A percentile compares a stretch with the other conserved stretches of the same genome.
Conservation (phyloP, 1,284 basidiomycete species). For the Pseudozyma pruni region DNA sequence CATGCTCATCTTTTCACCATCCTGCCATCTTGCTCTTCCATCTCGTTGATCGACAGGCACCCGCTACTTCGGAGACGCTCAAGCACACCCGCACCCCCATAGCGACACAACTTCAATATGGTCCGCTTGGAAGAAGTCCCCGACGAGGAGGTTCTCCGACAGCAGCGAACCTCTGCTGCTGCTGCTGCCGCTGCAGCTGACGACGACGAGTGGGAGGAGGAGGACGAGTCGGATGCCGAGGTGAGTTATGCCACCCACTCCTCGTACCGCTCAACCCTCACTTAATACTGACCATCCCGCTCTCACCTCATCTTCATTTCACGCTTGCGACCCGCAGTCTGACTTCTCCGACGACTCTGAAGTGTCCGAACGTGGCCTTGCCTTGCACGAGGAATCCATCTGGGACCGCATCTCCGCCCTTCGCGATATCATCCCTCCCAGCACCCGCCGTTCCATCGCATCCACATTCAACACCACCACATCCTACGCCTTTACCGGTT, state of each 20-base stretch:
- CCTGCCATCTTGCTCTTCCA: background rate
- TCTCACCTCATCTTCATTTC: background rate
- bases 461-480: slow-evolving; percentile 75
- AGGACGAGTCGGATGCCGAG: slow-evolving; percentile 46
- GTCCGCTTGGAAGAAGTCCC: slow-evolving; percentile 52
- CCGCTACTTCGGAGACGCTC: background rate
- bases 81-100: background rate
- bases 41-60: background rate
- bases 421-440: slow-evolving; percentile 92
- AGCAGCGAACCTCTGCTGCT: slow-evolving; percentile 34
- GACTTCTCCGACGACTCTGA: slow-evolving; percentile 59
- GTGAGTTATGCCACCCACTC: slow-evolving; percentile 16
- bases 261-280: background rate
- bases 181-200: slow-evolving; percentile 32
- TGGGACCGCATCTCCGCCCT: slow-evolving; percentile 88
- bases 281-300: background rate
- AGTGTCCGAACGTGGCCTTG: slow-evolving; percentile 58
- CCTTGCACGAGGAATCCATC: slow-evolving; percentile 75
- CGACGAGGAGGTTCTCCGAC: slow-evolving; percentile 52
- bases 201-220: slow-evolving; percentile 46
- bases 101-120: slow-evolving; percentile 15
- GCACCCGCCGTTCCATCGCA: slow-evolving; percentile 81
- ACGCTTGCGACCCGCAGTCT: slow-evolving; percentile 13
- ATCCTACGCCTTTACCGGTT: slow-evolving; percentile 73
- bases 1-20: too few relatives aligned